Base-by-base conservation (phyloP, 352 stramenopile genomes). In the Phytophthora ramorum region DNA sequence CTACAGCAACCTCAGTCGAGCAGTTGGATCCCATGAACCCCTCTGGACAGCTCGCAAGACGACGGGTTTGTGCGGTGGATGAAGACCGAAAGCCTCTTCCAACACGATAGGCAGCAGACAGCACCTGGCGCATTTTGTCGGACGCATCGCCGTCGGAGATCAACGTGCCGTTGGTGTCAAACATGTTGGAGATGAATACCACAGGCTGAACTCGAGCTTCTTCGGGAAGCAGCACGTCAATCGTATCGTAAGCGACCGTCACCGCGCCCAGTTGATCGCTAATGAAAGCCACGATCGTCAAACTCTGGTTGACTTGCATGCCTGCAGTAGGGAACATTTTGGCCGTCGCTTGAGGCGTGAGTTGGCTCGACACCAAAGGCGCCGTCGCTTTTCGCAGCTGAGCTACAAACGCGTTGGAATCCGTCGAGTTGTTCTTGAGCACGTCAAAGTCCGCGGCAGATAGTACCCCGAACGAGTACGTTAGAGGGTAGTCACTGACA, bases 381-480 rank as follows among this genome's bases (percentile, higher is more conserved):
- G 64, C 69, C 38, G 78, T 75, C 0, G 32, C 60, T 54, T 76
- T 65, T 6, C 62, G 63, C 3, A 92, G 45, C 7, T 67, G 48
- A 17, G 68, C 65, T 7, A 75, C 22, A 1, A 83, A 57, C 0
- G 20, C 37, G 13, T 49, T 73, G 9, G 24, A 37, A 67, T 78
- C 62, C 2, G 46, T 38, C 14, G 64, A 14, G 10, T 46, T 53
- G 7, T 50, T 40, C 22, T 51, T 38, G 4, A 74, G 5, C 5
- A 22, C 44, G 0, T 75, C 47, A 17, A 89, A 88, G 5, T 41
- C 24, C 1, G 51, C n/a, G 0, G 72, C 72, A 4, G 76, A 37
- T 10, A 91, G 35, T n/a, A 83, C 71, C 1, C 79, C 76, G 45
- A 91, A 94, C 8, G 75, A 60, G 53, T 94, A 94, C 13, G 47